A percentile compares a stretch with the other conserved stretches of the same genome.
phyloP scores from a whole-genome alignment of 202 grass and related monocot species.

The Zoysia matrella region DNA sequence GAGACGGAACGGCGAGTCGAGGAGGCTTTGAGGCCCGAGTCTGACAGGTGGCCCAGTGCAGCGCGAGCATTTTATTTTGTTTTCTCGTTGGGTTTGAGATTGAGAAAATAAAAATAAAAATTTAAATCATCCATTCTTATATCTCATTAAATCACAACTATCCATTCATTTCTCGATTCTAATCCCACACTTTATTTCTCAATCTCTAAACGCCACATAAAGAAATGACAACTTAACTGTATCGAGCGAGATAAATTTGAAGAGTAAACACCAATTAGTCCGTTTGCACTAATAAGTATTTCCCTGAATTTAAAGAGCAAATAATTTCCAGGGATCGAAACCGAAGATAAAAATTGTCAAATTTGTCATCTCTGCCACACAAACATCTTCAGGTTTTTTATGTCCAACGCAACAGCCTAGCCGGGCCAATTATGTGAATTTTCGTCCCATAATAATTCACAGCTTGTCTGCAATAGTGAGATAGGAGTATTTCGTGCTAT shows the following conservation, averaged over 20 bases:
- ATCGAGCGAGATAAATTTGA: neutral
- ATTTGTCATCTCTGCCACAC: neutral
- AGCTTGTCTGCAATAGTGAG: no score
- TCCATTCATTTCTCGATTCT: no score
- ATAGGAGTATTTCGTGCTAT: no score
- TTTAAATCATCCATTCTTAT: no score
- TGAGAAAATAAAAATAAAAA: no score
- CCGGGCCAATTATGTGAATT: no score
- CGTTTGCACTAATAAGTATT: neutral
- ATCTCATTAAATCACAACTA: no score
- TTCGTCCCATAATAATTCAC: no score
- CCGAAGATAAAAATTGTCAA: neutral
- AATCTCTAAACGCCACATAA: neutral
- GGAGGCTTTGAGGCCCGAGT: neutral
- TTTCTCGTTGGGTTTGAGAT: no score
- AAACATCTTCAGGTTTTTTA: neutral
- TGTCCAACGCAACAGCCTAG: no score
- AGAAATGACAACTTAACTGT: neutral
- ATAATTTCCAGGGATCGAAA: no score
- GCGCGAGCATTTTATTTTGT: neutral
- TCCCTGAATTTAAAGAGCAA: neutral
- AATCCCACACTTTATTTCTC: no score
- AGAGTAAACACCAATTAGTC: neutral
- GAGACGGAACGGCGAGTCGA: neutral
- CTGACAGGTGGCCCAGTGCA: neutral